Percentiles rank a stretch among this genome's conserved stretches.
phyloP scores from a whole-genome alignment of 345 rosid species.

The Eutrema yunnanense region DNA sequence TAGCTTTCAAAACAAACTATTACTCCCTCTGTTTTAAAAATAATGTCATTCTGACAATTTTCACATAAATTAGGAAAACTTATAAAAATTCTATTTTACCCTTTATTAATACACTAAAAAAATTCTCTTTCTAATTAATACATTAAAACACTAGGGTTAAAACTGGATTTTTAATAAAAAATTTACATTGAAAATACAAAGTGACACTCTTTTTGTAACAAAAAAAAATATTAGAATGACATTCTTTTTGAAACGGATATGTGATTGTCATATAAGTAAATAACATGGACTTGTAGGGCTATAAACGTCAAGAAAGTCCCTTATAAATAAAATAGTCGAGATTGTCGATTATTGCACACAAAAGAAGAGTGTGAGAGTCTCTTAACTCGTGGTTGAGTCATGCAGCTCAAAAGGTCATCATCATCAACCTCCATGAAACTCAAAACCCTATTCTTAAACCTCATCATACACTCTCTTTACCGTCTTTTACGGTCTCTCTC shows the following conservation, averaged over 20 bases:
- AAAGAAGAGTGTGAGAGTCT: background rate
- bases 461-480: constrained; percentile 39
- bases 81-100: no score
- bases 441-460: constrained; percentile 56
- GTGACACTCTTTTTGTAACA: no score
- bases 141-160: no score
- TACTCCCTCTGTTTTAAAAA: no score
- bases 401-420: constrained; percentile 10
- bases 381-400: constrained; percentile 4
- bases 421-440: constrained; percentile 36
- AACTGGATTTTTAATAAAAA: no score
- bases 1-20: background rate
- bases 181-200: no score
- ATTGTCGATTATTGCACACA: background rate
- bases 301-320: constrained; percentile 25
- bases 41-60: no score
- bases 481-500: constrained; percentile 47
- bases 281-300: background rate
- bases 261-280: background rate
- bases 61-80: no score
- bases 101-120: no score
- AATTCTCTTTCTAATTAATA: no score
- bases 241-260: no score
- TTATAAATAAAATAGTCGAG: constrained; percentile 18
- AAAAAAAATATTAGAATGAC: no score